These are phyloP conservation scores for Saturnispora gosingensis DNA, from an alignment of 805 yeast genomes.

Conservation along the genomic window DNA sequence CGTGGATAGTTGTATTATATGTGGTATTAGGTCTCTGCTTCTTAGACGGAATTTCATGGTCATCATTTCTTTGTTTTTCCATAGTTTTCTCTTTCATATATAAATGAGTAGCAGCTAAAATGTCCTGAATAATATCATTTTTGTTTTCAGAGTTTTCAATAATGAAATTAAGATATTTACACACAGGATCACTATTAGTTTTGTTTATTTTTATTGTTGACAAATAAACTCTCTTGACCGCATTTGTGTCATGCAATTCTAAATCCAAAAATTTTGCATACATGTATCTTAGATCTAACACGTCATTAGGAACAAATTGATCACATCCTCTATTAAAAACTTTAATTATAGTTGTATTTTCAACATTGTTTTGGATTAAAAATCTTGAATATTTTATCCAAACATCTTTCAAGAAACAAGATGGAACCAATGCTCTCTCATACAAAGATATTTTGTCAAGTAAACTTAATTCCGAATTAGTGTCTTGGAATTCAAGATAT, in stretches of 20 bases:
- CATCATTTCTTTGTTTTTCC: not conserved
- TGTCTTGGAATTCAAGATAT: slow-evolving; percentile 46
- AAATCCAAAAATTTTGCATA: slow-evolving; percentile 21
- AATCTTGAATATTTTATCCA: slow-evolving; percentile 67
- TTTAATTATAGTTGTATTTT: slow-evolving; percentile 24
- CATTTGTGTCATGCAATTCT: slow-evolving; percentile 14
- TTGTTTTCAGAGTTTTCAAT: slow-evolving; percentile 8
- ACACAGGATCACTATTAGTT: slow-evolving; percentile 9
- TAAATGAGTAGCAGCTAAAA: slow-evolving; percentile 11
- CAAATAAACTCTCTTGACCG: slow-evolving; percentile 16
- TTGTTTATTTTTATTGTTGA: slow-evolving; percentile 11
- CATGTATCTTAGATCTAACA: slow-evolving; percentile 22
- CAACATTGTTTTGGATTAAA: slow-evolving; percentile 28
- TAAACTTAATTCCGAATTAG: slow-evolving; percentile 11
- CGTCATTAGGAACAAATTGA: slow-evolving; percentile 26
- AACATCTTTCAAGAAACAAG: slow-evolving; percentile 45
- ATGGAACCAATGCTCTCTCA: slow-evolving; percentile 66
- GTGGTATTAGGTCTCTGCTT: not conserved
- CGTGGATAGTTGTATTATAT: not conserved
- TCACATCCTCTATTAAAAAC: slow-evolving; percentile 46
- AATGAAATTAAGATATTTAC: slow-evolving; percentile 9
- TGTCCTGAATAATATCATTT: slow-evolving; percentile 4
- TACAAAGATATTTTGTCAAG: slow-evolving; percentile 38
- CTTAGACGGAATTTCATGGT: not conserved
- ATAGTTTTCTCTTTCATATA: slow-evolving; percentile 12